Base-by-base conservation (phyloP, 2,329 filamentous ascomycete genomes). In the Parafenestella ontariensis region DNA sequence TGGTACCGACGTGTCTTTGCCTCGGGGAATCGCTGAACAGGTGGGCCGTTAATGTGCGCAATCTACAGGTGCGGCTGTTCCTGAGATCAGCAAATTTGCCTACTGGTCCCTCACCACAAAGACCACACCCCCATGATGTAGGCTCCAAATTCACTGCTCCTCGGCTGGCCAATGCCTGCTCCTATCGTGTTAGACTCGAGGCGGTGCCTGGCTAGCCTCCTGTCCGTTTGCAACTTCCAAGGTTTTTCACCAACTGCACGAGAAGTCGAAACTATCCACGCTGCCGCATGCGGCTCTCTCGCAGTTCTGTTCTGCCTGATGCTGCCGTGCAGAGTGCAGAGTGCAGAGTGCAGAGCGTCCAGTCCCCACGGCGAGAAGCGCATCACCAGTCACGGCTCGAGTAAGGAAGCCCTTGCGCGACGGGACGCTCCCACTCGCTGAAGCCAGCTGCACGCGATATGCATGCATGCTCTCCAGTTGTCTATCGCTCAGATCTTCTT, bases 401-500 rank as follows among this genome's bases (percentile, higher is more conserved):
- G 18, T 28, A 26, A 23, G n/a, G 18, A 21, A 29, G 33, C 17
- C 41, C 43, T 53, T 52, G 49, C 39, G 46, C 47, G 34, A 41
- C 43, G 34, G 42, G 46, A 48, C 42, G n/a, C 33, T 49, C 46
- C 48, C 43, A 60, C 54, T 56, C 56, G 53, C 49, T 62, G 49
- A 40, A 51, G 57, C 54, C 42, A 53, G 42, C 54, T 64, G 60
- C 56, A 59, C 54, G 60, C 58, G 49, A 59, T 59, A n/a, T n/a
- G n/a, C n/a, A 60, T 58, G 58, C 59, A 50, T 54, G 47, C 39
- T 54, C 36, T 44, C 46, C 40, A 28, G 39, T 46, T 55, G 34
- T 47, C 59, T 36, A 54, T 60, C 54, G 43, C 57, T 40, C 48
- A 62, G 49, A 60, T 61, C 55, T 41, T 46, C 62, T 67, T 67